Conservation (phyloP, 176 grass and related monocot species). For the Ensete ventricosum region DNA sequence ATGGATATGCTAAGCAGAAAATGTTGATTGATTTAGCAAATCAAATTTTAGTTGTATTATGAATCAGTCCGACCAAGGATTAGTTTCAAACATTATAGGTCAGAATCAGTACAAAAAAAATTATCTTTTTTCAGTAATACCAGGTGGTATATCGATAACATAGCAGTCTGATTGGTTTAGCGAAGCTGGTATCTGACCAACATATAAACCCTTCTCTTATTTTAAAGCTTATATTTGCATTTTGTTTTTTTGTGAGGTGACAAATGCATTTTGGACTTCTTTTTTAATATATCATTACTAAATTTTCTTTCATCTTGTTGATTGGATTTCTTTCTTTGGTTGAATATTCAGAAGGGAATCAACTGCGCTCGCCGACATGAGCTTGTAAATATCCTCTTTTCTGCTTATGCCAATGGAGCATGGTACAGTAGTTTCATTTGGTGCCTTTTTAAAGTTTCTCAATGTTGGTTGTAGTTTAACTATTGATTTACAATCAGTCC, state of each 20-base stretch:
- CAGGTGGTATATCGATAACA: too few species aligned
- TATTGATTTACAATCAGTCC: conserved; percentile 35
- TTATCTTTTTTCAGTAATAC: too few species aligned
- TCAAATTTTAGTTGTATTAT: too few species aligned
- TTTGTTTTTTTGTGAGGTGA: too few species aligned
- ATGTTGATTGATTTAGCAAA: too few species aligned
- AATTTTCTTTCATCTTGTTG: neutral
- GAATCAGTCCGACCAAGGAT: neutral
- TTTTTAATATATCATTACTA: neutral
- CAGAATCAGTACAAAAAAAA: too few species aligned
- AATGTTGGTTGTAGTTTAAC: conserved; percentile 20
- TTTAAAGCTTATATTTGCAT: too few species aligned
- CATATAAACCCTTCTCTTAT: neutral
- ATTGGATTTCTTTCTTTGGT: conserved; percentile 12
- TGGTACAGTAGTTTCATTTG: conserved; percentile 49
- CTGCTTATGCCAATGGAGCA: conserved; percentile 41
- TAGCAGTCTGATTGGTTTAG: too few species aligned
- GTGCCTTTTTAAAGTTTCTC: conserved; percentile 16
- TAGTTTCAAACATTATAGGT: too few species aligned
- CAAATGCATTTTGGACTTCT: neutral
- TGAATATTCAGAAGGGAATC: conserved; percentile 38
- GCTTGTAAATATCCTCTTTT: conserved; percentile 50
- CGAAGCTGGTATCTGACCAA: too few species aligned
- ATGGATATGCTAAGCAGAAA: too few species aligned
- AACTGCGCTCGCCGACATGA: conserved; percentile 46